Evolutionary conservation across 345 rosid genomes (phyloP), one percentile per base, ranked within the genome.

Genomic region (Lepidium didymum): DNA sequence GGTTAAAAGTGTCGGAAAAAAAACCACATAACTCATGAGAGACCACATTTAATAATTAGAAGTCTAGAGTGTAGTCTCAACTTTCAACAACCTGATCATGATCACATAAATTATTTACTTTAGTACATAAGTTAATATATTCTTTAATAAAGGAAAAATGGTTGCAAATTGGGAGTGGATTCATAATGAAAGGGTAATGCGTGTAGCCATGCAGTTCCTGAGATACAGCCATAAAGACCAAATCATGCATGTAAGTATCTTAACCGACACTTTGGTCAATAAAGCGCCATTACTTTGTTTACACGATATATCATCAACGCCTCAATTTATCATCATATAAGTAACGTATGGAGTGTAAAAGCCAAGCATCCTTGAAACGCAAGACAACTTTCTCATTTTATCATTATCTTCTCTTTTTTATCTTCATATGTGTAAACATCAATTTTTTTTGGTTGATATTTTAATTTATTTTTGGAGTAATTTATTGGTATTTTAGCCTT

Each of bases 141-240:
- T 21, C 5, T 25, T 23, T 50, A 8, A 41, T 58, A 66, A 67
- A 74, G 67, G 56, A 59, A 36, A 50, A 21, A 67, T 47, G 47
- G 61, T 65, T 57, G 45, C 45, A 41, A 44, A 50, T 14, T 65
- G 46, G 12, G 47, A 41, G 54, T n/a, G 25, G 25, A 31, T 23
- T 57, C 52, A 73, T 73, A 52, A 57, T 73, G 60, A 40, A 29
- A 65, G 46, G 54, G 60, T 57, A 73, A 67, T 74, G 69, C 67
- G 67, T 73, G 67, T 66, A 73, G 58, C 77, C 77, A 73, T 73
- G 73, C 78, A 74, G 73, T 74, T 60, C 78, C 55, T 59, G 77
- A 74, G 68, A 67, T 54, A 43, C 44, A 14, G 68, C 77, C 38
- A 51, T 51, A 43, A 60, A 56, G 62, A 67, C 72, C 73, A 50